phyloP scores from a whole-genome alignment of 176 grass and related monocot species.

The Rhynchospora tenuis region DNA sequence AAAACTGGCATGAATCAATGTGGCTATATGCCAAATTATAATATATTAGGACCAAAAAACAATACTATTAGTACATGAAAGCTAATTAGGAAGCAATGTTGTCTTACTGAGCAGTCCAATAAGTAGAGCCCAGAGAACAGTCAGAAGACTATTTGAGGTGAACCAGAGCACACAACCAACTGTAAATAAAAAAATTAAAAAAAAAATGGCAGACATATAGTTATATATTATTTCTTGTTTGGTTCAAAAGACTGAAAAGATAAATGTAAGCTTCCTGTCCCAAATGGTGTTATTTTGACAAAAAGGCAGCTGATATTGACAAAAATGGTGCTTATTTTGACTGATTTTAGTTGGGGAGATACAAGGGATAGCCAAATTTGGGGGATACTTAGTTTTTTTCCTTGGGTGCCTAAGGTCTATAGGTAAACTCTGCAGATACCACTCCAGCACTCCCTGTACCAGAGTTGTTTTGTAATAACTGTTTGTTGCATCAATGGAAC shows the following conservation, averaged over 20 bases:
- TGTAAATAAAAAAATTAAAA: constrained; percentile 41
- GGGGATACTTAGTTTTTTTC: no score
- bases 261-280: background rate
- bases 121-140: constrained; percentile 81
- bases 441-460: no score
- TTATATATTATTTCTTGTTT: background rate
- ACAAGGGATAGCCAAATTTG: no score
- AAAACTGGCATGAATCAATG: constrained; percentile 86
- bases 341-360: no score
- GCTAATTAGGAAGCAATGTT: constrained; percentile 10
- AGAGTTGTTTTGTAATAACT: no score
- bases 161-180: constrained; percentile 96
- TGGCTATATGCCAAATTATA: constrained; percentile 41
- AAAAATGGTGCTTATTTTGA: no score
- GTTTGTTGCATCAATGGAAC: no score
- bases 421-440: no score
- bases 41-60: constrained; percentile 1
- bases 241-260: background rate
- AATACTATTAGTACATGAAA: constrained; percentile 6
- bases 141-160: constrained; percentile 79
- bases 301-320: no score
- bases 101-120: constrained; percentile 77
- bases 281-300: no score
- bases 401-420: no score
- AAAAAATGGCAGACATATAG: background rate